Conservation (phyloP, 164 flowering plant genomes). For the Dillenia suffruticosa region DNA sequence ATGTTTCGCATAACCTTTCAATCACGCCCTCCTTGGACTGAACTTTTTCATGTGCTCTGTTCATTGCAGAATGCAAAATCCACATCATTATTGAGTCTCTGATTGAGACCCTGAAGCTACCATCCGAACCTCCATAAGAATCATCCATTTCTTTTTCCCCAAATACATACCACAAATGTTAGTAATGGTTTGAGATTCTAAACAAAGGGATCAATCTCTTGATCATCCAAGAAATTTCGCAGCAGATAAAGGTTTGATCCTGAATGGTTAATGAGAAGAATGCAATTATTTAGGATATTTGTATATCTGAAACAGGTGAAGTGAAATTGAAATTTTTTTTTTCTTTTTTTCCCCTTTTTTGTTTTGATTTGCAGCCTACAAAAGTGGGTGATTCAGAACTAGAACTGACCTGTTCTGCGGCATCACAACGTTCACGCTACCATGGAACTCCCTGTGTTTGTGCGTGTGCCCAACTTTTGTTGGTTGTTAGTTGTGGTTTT, state of each 20-base stretch:
- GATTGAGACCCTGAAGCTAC: conserved; percentile 37
- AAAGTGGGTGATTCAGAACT: background rate
- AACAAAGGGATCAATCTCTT: too few relatives aligned
- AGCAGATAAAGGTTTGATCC: background rate
- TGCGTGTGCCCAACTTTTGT: too few relatives aligned
- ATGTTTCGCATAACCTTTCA: conserved; percentile 57
- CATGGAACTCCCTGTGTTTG: background rate
- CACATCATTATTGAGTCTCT: conserved; percentile 73
- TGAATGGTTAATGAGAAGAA: too few relatives aligned
- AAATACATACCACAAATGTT: background rate
- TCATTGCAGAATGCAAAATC: conserved; percentile 68
- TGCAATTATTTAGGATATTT: background rate
- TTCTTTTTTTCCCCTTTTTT: background rate
- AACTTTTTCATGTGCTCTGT: conserved; percentile 60
- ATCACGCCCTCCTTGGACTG: conserved; percentile 52
- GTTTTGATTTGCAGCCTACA: background rate
- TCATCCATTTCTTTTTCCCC: conserved; percentile 37
- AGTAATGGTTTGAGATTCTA: too few relatives aligned
- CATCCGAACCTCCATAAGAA: conserved; percentile 33
- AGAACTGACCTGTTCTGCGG: background rate
- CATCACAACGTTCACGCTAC: background rate
- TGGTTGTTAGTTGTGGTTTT: too few relatives aligned
- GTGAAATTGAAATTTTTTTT: background rate
- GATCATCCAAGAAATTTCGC: background rate
- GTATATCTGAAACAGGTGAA: background rate